Percentiles rank a stretch among this genome's conserved stretches.
These are phyloP conservation scores for Ascochyta pisi DNA, from an alignment of 2,329 filamentous ascomycete genomes.

Conservation along the genomic window DNA sequence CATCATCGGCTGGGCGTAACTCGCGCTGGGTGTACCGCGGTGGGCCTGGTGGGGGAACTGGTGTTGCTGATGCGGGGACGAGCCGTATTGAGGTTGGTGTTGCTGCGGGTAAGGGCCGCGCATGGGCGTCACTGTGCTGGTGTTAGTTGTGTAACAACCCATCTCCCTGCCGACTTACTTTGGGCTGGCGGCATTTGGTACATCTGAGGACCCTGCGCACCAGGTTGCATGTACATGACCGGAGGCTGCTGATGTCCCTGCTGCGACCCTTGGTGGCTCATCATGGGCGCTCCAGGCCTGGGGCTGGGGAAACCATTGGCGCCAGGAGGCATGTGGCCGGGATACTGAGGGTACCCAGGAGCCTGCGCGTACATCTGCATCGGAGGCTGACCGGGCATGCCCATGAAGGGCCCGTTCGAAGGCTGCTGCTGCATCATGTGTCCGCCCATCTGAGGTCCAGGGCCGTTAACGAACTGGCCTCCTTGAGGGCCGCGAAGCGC, in stretches of 20 bases:
- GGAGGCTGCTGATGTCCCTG: constrained; percentile 71
- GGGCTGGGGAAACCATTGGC: constrained; percentile 88
- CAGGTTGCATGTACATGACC: constrained; percentile 78
- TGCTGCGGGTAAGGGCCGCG: constrained; percentile 48
- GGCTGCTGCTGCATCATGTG: constrained; percentile 83
- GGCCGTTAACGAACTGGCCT: constrained; percentile 75
- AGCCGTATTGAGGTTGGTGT: constrained; percentile 50
- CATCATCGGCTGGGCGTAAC: constrained; percentile 52
- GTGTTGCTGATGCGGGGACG: constrained; percentile 50
- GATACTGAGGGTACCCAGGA: constrained; percentile 69
- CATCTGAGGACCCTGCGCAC: constrained; percentile 75
- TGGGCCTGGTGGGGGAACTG: constrained; percentile 49
- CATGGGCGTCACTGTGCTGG: constrained; percentile 47
- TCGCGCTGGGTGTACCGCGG: constrained; percentile 50
- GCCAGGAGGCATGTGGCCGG: constrained; percentile 60
- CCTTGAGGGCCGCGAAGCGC: constrained; percentile 75
- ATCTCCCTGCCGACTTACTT: constrained; percentile 65
- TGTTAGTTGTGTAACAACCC: constrained; percentile 15
- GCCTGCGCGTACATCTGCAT: constrained; percentile 82
- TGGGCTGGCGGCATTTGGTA: constrained; percentile 76
- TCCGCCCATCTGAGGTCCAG: constrained; percentile 72
- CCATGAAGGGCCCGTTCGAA: constrained; percentile 73
- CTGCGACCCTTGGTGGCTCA: constrained; percentile 93
- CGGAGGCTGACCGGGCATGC: constrained; percentile 71
- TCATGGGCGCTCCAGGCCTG: constrained; percentile 81